phyloP scores from a whole-genome alignment of 2,329 filamentous ascomycete species.

The Sclerotiophoma versabilis region DNA sequence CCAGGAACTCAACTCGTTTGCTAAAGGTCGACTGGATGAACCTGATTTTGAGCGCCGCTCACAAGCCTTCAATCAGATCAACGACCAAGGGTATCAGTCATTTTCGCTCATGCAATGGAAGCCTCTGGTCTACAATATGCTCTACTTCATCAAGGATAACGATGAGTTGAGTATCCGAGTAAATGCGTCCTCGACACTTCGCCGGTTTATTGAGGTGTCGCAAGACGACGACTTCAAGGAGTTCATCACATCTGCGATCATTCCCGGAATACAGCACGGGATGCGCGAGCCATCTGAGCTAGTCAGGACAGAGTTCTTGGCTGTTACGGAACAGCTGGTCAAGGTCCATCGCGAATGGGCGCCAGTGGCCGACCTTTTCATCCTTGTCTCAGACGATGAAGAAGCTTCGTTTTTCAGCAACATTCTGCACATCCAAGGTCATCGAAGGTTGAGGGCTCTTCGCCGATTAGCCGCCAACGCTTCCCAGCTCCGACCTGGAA shows the following conservation, averaged over 20 bases:
- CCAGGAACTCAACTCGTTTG: conserved; percentile 80
- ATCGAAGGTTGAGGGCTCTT: conserved; percentile 83
- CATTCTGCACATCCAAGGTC: conserved; percentile 86
- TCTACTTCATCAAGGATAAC: conserved; percentile 84
- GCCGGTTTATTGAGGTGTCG: conserved; percentile 72
- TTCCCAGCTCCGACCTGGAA: conserved; percentile 73
- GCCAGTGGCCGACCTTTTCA: conserved; percentile 75
- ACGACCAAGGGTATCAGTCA: conserved; percentile 63
- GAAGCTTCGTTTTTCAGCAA: conserved; percentile 91
- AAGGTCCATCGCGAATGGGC: conserved; percentile 73
- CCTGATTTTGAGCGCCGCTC: conserved; percentile 87
- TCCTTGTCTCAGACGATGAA: conserved; percentile 75
- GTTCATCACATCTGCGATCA: conserved; percentile 69
- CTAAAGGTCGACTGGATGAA: conserved; percentile 75
- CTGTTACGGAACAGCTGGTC: conserved; percentile 80
- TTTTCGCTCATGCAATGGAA: conserved; percentile 81
- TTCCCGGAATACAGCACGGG: conserved; percentile 79
- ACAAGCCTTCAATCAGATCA: conserved; percentile 76
- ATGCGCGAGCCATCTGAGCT: conserved; percentile 81
- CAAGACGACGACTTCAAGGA: conserved; percentile 60
- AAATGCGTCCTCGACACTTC: conserved; percentile 82
- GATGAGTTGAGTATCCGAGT: conserved; percentile 87
- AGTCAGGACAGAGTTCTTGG: conserved; percentile 81
- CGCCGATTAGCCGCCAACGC: conserved; percentile 77
- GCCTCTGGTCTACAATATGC: conserved; percentile 85